Evolutionary conservation across 805 yeast species (phyloP).

Genomic region (Saccharomycopsis fibuligera): DNA sequence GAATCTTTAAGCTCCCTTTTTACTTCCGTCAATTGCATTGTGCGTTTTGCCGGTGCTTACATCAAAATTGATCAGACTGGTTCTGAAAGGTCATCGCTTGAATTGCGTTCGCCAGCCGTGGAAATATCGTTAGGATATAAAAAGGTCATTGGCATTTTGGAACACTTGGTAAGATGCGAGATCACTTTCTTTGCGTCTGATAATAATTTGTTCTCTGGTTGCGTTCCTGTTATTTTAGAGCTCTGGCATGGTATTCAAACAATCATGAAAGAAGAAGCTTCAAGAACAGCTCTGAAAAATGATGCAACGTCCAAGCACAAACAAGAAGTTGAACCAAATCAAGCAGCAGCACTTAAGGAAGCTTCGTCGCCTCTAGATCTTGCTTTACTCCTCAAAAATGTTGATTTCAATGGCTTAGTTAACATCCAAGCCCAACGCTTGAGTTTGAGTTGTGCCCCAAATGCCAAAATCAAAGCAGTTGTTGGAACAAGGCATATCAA

Average conservation of each 20-base stretch:
- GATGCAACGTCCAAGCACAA: conserved; percentile 5
- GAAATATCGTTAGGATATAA: conserved; percentile 49
- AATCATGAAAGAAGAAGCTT: conserved; percentile 35
- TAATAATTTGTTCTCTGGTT: conserved; percentile 62
- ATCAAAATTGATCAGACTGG: conserved; percentile 31
- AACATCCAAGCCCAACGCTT: conserved; percentile 68
- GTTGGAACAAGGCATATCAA: conserved; percentile 67
- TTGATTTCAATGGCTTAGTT: conserved; percentile 59
- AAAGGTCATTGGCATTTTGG: conserved; percentile 33
- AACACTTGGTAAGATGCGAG: conserved; percentile 45
- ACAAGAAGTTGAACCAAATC: conserved; percentile 3
- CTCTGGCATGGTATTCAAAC: conserved; percentile 43
- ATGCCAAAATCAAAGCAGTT: conserved; percentile 85
- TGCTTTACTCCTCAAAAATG: conserved; percentile 41
- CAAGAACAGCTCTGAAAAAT: conserved; percentile 18
- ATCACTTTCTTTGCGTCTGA: conserved; percentile 61
- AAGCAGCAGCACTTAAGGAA: neutral
- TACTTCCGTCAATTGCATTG: conserved; percentile 42
- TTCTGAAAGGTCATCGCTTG: conserved; percentile 41
- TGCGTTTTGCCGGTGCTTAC: conserved; percentile 65
- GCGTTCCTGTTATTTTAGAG: conserved; percentile 72
- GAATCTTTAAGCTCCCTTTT: conserved; percentile 16
- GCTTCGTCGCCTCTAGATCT: conserved; percentile 27
- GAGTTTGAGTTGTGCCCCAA: conserved; percentile 85
- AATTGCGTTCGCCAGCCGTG: conserved; percentile 71